Evolutionary conservation across 2,329 filamentous ascomycete genomes (phyloP).

Genomic region (Sarocladium brachiariae): DNA sequence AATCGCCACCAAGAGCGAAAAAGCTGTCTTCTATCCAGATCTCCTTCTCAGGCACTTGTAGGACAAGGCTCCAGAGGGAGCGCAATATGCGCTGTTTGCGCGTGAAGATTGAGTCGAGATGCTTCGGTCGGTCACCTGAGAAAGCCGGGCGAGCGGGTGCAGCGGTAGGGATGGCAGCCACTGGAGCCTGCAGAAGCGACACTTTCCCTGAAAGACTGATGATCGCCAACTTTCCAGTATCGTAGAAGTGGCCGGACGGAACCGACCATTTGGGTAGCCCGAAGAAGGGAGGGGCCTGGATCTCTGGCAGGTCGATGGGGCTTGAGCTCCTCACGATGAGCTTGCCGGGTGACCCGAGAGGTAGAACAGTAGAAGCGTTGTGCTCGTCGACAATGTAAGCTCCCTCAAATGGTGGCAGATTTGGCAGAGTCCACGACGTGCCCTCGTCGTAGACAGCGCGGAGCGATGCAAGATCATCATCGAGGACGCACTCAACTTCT

Average conservation of each 20-base stretch:
- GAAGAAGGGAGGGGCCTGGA: constrained; percentile 20
- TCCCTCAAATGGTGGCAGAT: constrained; percentile 21
- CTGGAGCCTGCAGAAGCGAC: not conserved
- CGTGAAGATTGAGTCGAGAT: constrained; percentile 32
- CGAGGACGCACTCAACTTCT: constrained; percentile 27
- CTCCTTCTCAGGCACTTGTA: constrained; percentile 35
- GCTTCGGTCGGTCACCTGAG: constrained; percentile 15
- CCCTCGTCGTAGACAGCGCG: constrained; percentile 17
- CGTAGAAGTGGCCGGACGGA: constrained; percentile 25
- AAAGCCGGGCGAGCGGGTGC: too few species aligned
- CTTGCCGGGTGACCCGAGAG: constrained; percentile 36
- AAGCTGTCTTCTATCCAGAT: constrained; percentile 52
- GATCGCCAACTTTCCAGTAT: constrained; percentile 33
- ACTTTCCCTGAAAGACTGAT: constrained; percentile 12
- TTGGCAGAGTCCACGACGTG: constrained; percentile 14
- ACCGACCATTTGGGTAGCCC: not conserved
- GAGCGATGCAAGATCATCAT: constrained; percentile 28
- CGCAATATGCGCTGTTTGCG: constrained; percentile 37
- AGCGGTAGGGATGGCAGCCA: too few species aligned
- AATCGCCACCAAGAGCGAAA: constrained; percentile 55
- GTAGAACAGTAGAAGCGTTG: constrained; percentile 28
- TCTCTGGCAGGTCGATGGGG: constrained; percentile 18
- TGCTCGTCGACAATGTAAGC: constrained; percentile 34
- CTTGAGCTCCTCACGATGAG: constrained; percentile 30
- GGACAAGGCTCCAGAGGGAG: constrained; percentile 40